phyloP scores from a whole-genome alignment of 306 rosid genomes.

The Fragaria nilgerrensis region DNA sequence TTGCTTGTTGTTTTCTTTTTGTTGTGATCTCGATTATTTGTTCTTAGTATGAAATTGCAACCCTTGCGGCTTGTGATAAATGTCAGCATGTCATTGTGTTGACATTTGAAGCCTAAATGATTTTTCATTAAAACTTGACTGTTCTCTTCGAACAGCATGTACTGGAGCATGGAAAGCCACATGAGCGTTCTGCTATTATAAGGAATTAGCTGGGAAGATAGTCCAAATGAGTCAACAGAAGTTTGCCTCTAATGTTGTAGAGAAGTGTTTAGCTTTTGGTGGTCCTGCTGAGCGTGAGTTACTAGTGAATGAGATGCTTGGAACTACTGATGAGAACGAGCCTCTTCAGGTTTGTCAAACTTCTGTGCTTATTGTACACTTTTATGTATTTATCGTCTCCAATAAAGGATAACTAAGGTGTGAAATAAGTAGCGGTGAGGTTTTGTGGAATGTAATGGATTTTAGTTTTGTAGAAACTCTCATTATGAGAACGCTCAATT shows the following conservation, averaged over 20 bases:
- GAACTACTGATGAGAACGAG: slow-evolving; percentile 92
- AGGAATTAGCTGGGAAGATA: slow-evolving; percentile 83
- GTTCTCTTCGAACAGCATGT: slow-evolving; percentile 53
- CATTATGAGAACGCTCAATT: not conserved
- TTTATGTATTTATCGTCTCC: not conserved
- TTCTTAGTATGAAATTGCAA: not conserved
- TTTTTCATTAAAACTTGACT: not conserved
- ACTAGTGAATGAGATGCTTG: slow-evolving; percentile 92
- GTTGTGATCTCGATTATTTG: no score
- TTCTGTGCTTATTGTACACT: slow-evolving; percentile 2
- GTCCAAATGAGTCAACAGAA: slow-evolving; percentile 98
- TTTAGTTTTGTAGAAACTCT: not conserved
- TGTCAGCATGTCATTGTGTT: not conserved
- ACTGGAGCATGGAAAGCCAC: slow-evolving; percentile 87
- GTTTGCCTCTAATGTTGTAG: slow-evolving; percentile 95
- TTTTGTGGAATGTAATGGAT: not conserved
- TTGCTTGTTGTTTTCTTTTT: not conserved
- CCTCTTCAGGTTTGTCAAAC: slow-evolving; percentile 80
- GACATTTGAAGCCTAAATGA: not conserved
- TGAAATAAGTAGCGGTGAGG: not conserved
- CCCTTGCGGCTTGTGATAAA: not conserved
- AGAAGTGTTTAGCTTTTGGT: slow-evolving; percentile 84
- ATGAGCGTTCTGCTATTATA: slow-evolving; percentile 83
- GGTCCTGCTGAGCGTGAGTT: slow-evolving; percentile 82
- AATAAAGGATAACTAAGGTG: not conserved